Evolutionary conservation across 2,329 filamentous ascomycete species (phyloP), one percentile per base, ranked within the genome.

Genomic region (Sclerotinia sclerotiorum): DNA sequence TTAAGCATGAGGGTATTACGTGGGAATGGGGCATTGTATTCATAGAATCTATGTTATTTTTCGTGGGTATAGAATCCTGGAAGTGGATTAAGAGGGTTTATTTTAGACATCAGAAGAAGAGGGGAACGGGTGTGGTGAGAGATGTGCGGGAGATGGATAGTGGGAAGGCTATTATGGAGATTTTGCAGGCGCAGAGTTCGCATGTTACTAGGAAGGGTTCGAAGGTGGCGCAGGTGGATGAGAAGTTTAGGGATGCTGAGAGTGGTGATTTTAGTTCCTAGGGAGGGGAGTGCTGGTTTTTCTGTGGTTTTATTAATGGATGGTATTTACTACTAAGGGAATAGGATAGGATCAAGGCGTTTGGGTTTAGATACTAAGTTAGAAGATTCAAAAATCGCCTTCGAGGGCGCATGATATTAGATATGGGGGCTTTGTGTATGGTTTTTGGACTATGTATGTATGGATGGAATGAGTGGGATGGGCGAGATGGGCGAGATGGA

Each of bases 21-120:
- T 89, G 87, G 88, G 89, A 91, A 76, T 92, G 88, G 89, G 87
- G 81, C 0, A 83, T 92, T 56, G 86, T 91, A 1, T 86, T 92
- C 69, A 79, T 89, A 48, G 84, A 84, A 29, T 81, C 85, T 0
- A 75, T 84, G 0, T 73, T 91, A 4, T 92, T 91, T 80, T 86
- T 92, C 74, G 73, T 81, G 0, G 88, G 88, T 0, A 82, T 87
- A 0, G 90, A 92, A 78, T 69, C 78, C 0, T 92, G 87, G 85
- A 92, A 92, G 78, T 90, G 83, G 82, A 80, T 74, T 11, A 92
- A 92, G 81, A 80, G 90, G 19, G 3, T 61, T 35, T 61, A 58
- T 24, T 42, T 67, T 44, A 49, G 67, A 8, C 42, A 1, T 1
- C 42, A n/a, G 4, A 17, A n/a, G 13, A 54, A 13, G 48, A 67